These are phyloP conservation scores for Albizia julibrissin DNA, from an alignment of 306 rosid species.

Conservation along the genomic window DNA sequence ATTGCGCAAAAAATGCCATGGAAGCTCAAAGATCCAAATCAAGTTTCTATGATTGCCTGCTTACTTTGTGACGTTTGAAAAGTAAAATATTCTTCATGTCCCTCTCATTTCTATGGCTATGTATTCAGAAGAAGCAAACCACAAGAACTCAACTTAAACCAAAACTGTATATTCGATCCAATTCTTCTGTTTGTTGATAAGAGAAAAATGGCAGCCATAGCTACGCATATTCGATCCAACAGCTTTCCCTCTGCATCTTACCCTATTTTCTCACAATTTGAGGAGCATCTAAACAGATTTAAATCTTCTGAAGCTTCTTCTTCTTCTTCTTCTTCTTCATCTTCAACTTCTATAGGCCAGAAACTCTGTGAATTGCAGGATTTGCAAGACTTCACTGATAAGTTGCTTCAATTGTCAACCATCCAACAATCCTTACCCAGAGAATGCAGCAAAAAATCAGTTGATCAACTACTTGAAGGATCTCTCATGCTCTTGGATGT, in stretches of 20 bases:
- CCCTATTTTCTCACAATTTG: conserved; percentile 36
- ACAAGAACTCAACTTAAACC: neutral
- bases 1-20: conserved; percentile 17
- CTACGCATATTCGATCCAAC: conserved; percentile 37
- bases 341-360: conserved; percentile 3
- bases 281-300: conserved; percentile 34
- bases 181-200: neutral
- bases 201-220: conserved; percentile 38
- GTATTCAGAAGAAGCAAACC: conserved; percentile 27
- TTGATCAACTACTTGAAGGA: neutral
- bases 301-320: conserved; percentile 35
- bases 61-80: conserved; percentile 27
- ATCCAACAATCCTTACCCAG: conserved; percentile 30
- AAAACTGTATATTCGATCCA: conserved; percentile 1
- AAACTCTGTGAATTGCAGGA: conserved; percentile 37
- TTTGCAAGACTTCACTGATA: conserved; percentile 32
- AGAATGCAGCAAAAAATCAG: conserved; percentile 24
- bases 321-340: neutral
- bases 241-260: conserved; percentile 41
- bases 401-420: conserved; percentile 38
- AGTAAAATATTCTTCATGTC: conserved; percentile 26
- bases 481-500: conserved; percentile 1
- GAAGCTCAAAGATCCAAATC: conserved; percentile 10
- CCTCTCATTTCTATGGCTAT: conserved; percentile 21
- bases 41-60: neutral